Evolutionary conservation across 129 eudicot species (phyloP).

Genomic region (Flaveria brownii): DNA sequence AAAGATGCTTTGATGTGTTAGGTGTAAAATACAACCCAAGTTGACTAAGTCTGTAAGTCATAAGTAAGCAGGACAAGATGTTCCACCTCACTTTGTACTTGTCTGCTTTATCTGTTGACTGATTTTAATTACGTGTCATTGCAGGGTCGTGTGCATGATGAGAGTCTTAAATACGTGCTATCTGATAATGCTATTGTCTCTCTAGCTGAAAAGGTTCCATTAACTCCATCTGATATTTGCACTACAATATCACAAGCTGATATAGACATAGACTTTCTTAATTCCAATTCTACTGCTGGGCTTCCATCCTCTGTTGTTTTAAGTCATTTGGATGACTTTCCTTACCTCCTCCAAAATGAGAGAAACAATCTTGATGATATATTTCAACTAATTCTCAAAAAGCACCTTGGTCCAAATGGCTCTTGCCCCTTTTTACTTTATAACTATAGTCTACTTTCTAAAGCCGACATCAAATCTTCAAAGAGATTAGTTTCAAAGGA

Average conservation of each 20-base stretch:
- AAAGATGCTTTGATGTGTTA: background rate
- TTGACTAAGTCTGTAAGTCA: background rate
- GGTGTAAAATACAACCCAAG: background rate
- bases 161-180: conserved; percentile 81
- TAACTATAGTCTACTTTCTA: conserved; percentile 68
- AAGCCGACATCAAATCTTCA: conserved; percentile 42
- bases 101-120: background rate
- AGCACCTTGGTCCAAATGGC: conserved; percentile 67
- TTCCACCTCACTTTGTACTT: background rate
- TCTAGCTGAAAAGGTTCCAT: conserved; percentile 63
- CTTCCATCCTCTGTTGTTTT: conserved; percentile 65
- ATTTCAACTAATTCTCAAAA: conserved; percentile 44
- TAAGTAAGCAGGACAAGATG: background rate
- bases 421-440: conserved; percentile 74
- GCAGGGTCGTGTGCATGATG: conserved; percentile 98
- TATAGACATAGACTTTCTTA: conserved; percentile 42
- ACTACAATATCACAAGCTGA: conserved; percentile 60
- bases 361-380: conserved; percentile 44
- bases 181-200: conserved; percentile 78
- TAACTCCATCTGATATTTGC: conserved; percentile 47
- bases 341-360: conserved; percentile 45
- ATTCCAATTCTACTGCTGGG: conserved; percentile 33
- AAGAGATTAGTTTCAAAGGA: conserved; percentile 39
- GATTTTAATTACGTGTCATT: conserved; percentile 25
- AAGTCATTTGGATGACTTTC: conserved; percentile 67